Evolutionary conservation across 192 early-diverging fungal genomes (phyloP), one percentile per base, ranked within the genome.

Genomic region (Coemansia sp.): DNA sequence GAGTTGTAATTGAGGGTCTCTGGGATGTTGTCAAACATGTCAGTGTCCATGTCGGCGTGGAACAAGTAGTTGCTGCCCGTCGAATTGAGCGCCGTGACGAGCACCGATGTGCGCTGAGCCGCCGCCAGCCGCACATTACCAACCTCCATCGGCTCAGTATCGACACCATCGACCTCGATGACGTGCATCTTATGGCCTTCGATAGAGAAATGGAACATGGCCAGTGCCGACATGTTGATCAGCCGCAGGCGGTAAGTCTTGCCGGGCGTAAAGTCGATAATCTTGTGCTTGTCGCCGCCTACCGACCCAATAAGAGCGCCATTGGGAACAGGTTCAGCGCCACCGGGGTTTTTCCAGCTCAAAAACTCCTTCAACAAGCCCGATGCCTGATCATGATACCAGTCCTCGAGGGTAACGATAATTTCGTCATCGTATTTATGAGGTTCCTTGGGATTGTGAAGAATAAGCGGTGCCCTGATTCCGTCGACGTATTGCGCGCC

Each of bases 231-330:
- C 87, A 91, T 93, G 78, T 91, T 92, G 81, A 97, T 90, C 60
- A 97, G 66, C 4, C 95, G 90, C 67, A 97, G 68, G 65, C 93
- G 88, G 79, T 95, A 95, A 10, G 88, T 93, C 82, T 93, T 95
- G 63, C 91, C 92, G 1, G 93, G 86, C 39, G 70, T 71, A 75
- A 97, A 92, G 43, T 66, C 69, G 65, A 92, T 79, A 31, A 8
- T 58, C 39, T 62, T 46, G 9, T 44, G 38, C 13, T 67, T 80
- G n/a, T 79, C 71, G 40, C 87, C 72, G 27, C 71, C 69, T 29
- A 77, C 70, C n/a, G 89, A 83, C 68, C 90, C 90, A 16, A 94
- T 87, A 47, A 94, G 72, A 20, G 86, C 92, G 27, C 84, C 79
- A 52, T 91, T 88, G 63, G 91, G 87, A 13, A 89, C 88, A 20